Evolutionary conservation across 2,329 filamentous ascomycete genomes (phyloP).

Genomic region (Colletotrichum lini): DNA sequence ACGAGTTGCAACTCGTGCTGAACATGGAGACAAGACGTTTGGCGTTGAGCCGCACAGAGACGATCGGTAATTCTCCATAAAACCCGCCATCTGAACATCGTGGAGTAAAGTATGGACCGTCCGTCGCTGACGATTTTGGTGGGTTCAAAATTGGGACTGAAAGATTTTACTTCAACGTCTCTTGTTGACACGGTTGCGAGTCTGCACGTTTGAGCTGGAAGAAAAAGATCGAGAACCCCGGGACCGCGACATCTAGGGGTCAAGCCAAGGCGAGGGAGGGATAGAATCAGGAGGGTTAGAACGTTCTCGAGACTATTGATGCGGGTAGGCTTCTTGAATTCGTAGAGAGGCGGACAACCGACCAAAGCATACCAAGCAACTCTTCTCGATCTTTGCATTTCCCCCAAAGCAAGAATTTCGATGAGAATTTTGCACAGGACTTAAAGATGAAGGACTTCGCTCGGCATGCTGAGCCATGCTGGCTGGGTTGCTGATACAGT

Average conservation of each 20-base stretch:
- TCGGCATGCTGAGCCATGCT: too few species aligned
- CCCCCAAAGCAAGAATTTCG: too few species aligned
- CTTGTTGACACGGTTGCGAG: neutral
- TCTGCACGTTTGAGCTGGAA: neutral
- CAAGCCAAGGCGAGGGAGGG: too few species aligned
- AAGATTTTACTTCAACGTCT: neutral
- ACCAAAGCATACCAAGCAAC: neutral
- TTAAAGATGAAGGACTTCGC: neutral
- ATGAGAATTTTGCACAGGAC: too few species aligned
- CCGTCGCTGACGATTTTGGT: neutral
- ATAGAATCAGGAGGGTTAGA: too few species aligned
- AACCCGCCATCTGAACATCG: constrained; percentile 1
- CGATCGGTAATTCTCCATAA: constrained; percentile 10
- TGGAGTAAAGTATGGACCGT: constrained; percentile 13
- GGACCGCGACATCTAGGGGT: neutral
- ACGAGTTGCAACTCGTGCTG: too few species aligned
- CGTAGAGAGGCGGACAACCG: neutral
- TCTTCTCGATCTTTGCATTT: too few species aligned
- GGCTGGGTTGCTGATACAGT: neutral
- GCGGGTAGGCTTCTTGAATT: too few species aligned
- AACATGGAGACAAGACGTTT: neutral
- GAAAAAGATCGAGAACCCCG: neutral
- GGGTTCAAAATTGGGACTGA: constrained; percentile 12
- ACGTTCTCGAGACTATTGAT: too few species aligned
- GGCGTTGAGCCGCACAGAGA: neutral